phyloP scores from a whole-genome alignment of 208 protist species.

The Zelonia costaricensis region DNA sequence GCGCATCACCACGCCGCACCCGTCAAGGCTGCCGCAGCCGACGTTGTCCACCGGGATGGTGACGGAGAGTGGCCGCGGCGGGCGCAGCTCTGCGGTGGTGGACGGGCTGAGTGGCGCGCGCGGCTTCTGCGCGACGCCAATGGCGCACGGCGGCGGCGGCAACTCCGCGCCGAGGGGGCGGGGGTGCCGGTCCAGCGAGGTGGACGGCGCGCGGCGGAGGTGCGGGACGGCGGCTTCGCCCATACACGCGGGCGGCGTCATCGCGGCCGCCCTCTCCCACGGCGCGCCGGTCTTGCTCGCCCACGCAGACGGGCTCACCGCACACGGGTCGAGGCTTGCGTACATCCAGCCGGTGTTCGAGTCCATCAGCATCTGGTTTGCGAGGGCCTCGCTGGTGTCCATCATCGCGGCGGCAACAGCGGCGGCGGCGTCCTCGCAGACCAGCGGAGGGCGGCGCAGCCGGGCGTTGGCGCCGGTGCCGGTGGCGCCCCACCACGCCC shows the following conservation, averaged over 20 bases:
- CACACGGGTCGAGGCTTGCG: slow-evolving; percentile 2
- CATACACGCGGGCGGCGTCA: background rate
- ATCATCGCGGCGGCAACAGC: background rate
- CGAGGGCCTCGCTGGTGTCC: slow-evolving; percentile 18
- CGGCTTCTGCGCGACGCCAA: slow-evolving; percentile 1
- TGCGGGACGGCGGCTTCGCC: background rate
- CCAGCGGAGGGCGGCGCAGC: background rate
- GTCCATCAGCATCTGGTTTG: slow-evolving; percentile 21
- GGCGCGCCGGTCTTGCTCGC: background rate
- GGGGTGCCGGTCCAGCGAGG: background rate
- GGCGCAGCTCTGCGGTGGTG: background rate
- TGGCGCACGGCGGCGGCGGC: slow-evolving; percentile 11
- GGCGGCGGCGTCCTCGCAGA: slow-evolving; percentile 3
- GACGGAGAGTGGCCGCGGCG: background rate
- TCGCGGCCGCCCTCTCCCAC: slow-evolving; percentile 1
- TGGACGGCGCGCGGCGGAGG: background rate
- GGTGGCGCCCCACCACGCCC: slow-evolving; percentile 4
- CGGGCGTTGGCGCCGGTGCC: background rate
- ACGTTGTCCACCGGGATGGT: slow-evolving; percentile 1
- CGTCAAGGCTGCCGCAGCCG: background rate
- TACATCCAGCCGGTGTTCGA: slow-evolving; percentile 14
- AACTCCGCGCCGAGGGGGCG: slow-evolving; percentile 5
- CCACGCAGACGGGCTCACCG: slow-evolving; percentile 7
- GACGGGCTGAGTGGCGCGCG: background rate
- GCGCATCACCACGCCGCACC: background rate